Evolutionary conservation across 805 yeast genomes (phyloP).

Genomic region (Kodamaea sagamina): DNA sequence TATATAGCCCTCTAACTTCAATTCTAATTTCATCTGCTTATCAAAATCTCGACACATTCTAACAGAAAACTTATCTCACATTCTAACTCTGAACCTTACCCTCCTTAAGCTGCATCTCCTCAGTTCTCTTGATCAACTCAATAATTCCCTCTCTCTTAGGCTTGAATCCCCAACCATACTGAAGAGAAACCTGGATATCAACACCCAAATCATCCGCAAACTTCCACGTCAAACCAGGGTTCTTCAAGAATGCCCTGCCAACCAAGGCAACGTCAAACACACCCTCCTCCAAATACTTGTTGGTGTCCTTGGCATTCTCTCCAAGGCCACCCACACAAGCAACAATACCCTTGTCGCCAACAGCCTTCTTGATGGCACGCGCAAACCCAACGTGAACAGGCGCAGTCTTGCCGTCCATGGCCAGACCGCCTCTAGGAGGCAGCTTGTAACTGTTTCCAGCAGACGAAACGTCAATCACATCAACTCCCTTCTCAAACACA

Average conservation of each 20-base stretch:
- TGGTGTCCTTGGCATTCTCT: conserved; percentile 35
- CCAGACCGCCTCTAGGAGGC: conserved; percentile 22
- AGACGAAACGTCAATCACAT: conserved; percentile 54
- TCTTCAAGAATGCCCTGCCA: conserved; percentile 48
- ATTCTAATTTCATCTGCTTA: too few species aligned
- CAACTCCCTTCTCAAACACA: conserved; percentile 47
- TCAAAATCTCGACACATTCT: too few species aligned
- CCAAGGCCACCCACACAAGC: conserved; percentile 50
- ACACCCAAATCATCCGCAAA: conserved; percentile 55
- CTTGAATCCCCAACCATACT: conserved; percentile 24
- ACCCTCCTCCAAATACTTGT: conserved; percentile 42
- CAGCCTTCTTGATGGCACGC: conserved; percentile 41
- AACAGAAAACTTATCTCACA: not conserved
- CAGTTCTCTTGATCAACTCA: conserved; percentile 22
- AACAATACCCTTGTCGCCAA: conserved; percentile 45
- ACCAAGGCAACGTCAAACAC: conserved; percentile 49
- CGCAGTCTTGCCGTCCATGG: conserved; percentile 10
- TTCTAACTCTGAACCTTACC: not conserved
- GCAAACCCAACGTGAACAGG: conserved; percentile 46
- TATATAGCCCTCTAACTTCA: too few species aligned
- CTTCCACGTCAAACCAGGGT: conserved; percentile 51
- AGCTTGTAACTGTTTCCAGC: conserved; percentile 48
- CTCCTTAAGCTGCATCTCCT: conserved; percentile 10
- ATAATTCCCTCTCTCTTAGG: conserved; percentile 20
- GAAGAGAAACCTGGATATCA: conserved; percentile 36